Base-by-base conservation (phyloP, 139 green algal genomes). In the Asterochloris erici region DNA sequence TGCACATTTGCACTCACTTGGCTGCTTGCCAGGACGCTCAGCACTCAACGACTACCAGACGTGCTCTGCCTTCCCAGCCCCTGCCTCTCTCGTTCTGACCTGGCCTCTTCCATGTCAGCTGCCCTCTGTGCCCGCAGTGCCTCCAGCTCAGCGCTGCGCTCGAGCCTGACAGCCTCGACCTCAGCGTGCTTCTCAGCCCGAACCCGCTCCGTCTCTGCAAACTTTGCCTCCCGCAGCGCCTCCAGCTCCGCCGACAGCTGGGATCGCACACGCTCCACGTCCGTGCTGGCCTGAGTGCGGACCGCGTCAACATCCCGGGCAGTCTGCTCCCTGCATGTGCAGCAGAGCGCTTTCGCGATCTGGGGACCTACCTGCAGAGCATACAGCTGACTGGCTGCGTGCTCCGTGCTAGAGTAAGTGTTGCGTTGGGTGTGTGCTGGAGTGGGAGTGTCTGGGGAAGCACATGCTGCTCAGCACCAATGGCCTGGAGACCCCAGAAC, bases 141-240 rank as follows among this genome's bases (percentile, higher is more conserved):
- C 62, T 85, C 74, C 17, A 75, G 62, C 77, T 81, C 73, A 17
- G 60, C 17, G 60, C 27, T 70, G 47, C 79, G 77, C 69, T 54
- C 26, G 6, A 14, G 11, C 47, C 81, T 29, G 15, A 84, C 14
- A 28, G 17, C 27, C 28, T 82, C 78, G 64, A 82, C 73, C 63
- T 82, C 78, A 64, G 64, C 63, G 26, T 82, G 73, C 26, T 82
- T 82, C 15, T 82, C 63, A 12, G 27, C 63, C 26, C 63, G 24
- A 0, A 82, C 27, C 11, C 27, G 27, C 78, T 82, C 78, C 24
- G 73, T 64, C 78, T 82, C 78, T 29, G 27, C 78, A 38, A 73
- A 73, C 29, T 60, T 82, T 26, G 63, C 26, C 21, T 27, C 54
- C 19, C 63, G 78, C 12, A 63, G 19, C 27, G 63, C 63, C 63